Conservation (phyloP, 768 basidiomycete genomes). For the Leucocoprinus birnbaumii region DNA sequence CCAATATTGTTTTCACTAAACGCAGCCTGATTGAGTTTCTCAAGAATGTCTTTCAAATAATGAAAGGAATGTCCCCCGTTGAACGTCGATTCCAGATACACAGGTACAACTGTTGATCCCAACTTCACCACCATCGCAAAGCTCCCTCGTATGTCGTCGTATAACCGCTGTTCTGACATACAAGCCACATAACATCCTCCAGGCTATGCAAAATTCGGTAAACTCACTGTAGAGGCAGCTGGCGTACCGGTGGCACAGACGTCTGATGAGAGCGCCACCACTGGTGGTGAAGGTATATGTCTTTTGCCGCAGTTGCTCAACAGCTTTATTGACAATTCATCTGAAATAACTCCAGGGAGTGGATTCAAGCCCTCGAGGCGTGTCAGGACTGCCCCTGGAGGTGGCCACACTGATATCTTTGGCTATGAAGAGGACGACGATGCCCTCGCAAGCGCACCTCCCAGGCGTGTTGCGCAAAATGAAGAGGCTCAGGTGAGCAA, state of each 20-base stretch:
- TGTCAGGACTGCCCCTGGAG: slow-evolving; percentile 53
- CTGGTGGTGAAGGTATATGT: not conserved
- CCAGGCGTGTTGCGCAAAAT: slow-evolving; percentile 24
- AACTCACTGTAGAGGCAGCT: slow-evolving; percentile 23
- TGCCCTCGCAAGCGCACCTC: slow-evolving; percentile 58
- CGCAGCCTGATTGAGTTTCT: slow-evolving; percentile 74
- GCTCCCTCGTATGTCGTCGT: slow-evolving; percentile 55
- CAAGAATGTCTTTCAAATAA: slow-evolving; percentile 42
- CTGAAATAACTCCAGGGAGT: slow-evolving; percentile 18
- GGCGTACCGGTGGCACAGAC: not conserved
- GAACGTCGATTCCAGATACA: slow-evolving; percentile 44
- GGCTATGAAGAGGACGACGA: slow-evolving; percentile 43
- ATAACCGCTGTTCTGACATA: slow-evolving; percentile 1
- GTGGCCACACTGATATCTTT: slow-evolving; percentile 51
- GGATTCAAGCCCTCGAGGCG: slow-evolving; percentile 44
- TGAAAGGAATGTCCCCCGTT: not conserved
- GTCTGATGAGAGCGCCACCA: slow-evolving; percentile 6
- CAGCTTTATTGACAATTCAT: not conserved
- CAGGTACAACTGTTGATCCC: slow-evolving; percentile 73
- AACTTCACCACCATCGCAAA: slow-evolving; percentile 74
- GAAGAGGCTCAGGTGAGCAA: no score
- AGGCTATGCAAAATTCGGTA: slow-evolving; percentile 77
- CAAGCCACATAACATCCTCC: not conserved
- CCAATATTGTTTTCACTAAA: slow-evolving; percentile 78
- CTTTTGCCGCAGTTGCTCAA: not conserved